Evolutionary conservation across 139 green algal genomes (phyloP).

Genomic region (Chlorella sp.): DNA sequence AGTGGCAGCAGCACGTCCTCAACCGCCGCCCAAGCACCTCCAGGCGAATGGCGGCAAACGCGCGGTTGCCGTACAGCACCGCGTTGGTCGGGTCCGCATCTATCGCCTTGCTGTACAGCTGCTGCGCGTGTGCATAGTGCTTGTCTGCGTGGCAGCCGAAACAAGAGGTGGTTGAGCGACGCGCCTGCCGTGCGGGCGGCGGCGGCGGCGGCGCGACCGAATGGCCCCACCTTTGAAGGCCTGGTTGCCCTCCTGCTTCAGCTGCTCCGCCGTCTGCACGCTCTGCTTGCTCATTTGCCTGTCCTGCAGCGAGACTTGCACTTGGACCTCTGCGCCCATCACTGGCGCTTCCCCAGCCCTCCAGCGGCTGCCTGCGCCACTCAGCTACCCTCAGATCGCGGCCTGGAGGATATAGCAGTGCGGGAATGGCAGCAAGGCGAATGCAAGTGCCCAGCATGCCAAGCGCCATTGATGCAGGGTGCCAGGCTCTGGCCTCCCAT

Average conservation of each 20-base stretch:
- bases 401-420: no score
- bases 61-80: constrained; percentile 89
- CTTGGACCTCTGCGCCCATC: no score
- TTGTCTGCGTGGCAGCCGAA: constrained; percentile 64
- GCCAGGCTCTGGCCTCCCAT: not conserved
- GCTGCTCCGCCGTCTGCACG: constrained; percentile 23
- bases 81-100: constrained; percentile 73
- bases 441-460: no score
- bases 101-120: constrained; percentile 87
- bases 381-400: no score
- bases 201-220: not conserved
- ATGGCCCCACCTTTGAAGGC: constrained; percentile 58
- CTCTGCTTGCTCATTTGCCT: not conserved
- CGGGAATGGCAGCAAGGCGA: no score
- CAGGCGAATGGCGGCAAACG: constrained; percentile 87
- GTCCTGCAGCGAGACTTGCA: no score
- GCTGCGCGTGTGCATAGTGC: constrained; percentile 83
- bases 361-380: no score
- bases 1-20: no score
- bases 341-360: no score
- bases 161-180: not conserved
- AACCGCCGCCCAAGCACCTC: constrained; percentile 60
- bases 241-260: constrained; percentile 52
- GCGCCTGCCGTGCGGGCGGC: not conserved
- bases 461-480: no score